Evolutionary conservation across 495 filamentous ascomycete genomes (phyloP), one percentile per base, ranked within the genome.

Genomic region (Xylaria flabelliformis): DNA sequence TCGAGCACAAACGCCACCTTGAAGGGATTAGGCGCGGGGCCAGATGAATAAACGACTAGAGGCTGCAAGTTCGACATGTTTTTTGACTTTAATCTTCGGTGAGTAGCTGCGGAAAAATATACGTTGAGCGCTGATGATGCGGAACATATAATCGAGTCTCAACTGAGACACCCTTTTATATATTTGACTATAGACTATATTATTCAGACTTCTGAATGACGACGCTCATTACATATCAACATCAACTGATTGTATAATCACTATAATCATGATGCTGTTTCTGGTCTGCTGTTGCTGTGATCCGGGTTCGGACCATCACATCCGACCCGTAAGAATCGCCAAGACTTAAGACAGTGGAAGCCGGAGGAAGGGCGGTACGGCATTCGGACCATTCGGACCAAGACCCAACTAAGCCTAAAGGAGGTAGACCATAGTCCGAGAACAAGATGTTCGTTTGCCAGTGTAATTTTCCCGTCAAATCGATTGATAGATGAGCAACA

Each of bases 1-100:
- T 89, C 79, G 46, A 93, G 82, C 73, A 92, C 61, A 46, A 91
- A 88, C 72, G 81, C 80, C n/a, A 92, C 87, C 76, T 93, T 94
- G 12, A 34, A 65, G 26, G 63, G 63, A 24, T 48, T 65, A 15
- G 63, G 63, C 13, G 64, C 64, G 15, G 46, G 46, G 24, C 46
- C 64, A 36, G 64, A 67, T 13, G 46, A 67, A 46, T 67, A 67
- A 24, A 67, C 46, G 21, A 39, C 53, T 17, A 67, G 9, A 24
- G 64, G 12, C 24, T 67, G 13, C 21, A 67, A 29, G 8, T 32
- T 53, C 13, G 46, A 67, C 64, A 67, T 67, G 9, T 3, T 53
- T 53, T 13, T 65, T 10, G 17, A 2, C 4, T 46, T 21, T 21
- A 9, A 36, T 24, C 13, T 53, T 9, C 19, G 5, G 7, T 24